A percentile compares a stretch with the other conserved stretches of the same genome.
phyloP scores from a whole-genome alignment of 257 asterid genomes.

The Orobanche coerulescens region DNA sequence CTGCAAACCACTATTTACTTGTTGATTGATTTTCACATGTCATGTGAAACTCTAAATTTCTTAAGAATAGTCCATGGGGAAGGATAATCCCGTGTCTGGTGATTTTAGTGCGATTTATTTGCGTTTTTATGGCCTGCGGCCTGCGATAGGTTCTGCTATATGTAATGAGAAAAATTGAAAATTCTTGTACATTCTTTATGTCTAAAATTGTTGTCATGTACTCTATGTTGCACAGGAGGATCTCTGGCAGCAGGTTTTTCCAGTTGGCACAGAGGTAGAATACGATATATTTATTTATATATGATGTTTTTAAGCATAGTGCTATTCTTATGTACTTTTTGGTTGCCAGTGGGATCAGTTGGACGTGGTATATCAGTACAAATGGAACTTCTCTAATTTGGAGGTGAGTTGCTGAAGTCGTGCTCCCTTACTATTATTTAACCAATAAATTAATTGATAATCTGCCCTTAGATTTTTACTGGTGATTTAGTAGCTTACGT shows the following conservation, averaged over 20 bases:
- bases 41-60: background rate
- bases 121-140: background rate
- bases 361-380: conserved; percentile 78
- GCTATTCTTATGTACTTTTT: conserved; percentile 2
- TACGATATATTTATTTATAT: background rate
- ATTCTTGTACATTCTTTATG: background rate
- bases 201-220: background rate
- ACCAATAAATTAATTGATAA: background rate
- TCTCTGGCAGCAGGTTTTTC: conserved; percentile 64
- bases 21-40: background rate
- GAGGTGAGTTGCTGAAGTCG: conserved; percentile 46
- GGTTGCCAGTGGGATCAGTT: conserved; percentile 88
- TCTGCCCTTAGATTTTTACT: conserved; percentile 8
- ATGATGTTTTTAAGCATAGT: background rate
- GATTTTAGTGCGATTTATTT: background rate
- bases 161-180: background rate
- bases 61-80: background rate
- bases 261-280: conserved; percentile 71
- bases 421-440: background rate
- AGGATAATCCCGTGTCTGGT: background rate
- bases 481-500: background rate
- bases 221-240: conserved; percentile 48
- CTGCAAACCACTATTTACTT: background rate
- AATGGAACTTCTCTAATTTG: conserved; percentile 71
- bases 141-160: background rate